Base-by-base conservation (phyloP, 371 early-diverging fungal species). In the Syncephalastrum sp. region DNA sequence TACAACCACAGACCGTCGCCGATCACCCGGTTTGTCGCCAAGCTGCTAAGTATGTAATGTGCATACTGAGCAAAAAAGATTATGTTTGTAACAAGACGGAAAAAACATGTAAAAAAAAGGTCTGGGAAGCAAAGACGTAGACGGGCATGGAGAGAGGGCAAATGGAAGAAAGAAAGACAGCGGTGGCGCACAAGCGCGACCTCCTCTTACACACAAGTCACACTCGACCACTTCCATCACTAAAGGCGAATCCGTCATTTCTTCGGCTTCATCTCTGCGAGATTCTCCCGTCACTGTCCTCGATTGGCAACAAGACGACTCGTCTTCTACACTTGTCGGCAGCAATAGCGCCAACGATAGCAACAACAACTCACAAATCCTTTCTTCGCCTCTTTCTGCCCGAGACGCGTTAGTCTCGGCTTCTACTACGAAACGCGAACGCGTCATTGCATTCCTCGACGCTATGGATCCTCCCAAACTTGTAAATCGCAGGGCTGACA, bases 401-500 rank as follows among this genome's bases (percentile, higher is more conserved):
- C 33, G 14, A 27, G 38, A 17, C 51, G 51, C n/a, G 17, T 38
- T 38, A 42, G 42, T 38, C 29, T 52, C 52, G 17, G 21, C 17
- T 52, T 19, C 38, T 27, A n/a, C 14, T 23, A 25, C 14, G 14
- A 24, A 13, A 27, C 25, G n/a, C n/a, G 38, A 13, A 50, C 24
- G 17, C 16, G 10, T 13, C 16, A 29, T 27, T 16, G 42, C n/a
- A 52, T 38, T 42, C 38, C 43, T 60, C 24, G 60, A 60, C 44
- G 49, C 49, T n/a, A 60, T 60, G 60, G 60, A 60, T 7, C 60
- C 60, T 15, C 59, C 59, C 3, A 71, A 69, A 52, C 62, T 83
- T 33, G 56, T 75, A 27, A 77, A 72, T 44, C 70, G 83, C 53
- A 56, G 65, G 45, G 48, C 54, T 14, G 83, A 83, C 44, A 79